A percentile compares a stretch with the other conserved stretches of the same genome.
Evolutionary conservation across 148 eudicot species (phyloP).

Genomic region (Spergularia marina): DNA sequence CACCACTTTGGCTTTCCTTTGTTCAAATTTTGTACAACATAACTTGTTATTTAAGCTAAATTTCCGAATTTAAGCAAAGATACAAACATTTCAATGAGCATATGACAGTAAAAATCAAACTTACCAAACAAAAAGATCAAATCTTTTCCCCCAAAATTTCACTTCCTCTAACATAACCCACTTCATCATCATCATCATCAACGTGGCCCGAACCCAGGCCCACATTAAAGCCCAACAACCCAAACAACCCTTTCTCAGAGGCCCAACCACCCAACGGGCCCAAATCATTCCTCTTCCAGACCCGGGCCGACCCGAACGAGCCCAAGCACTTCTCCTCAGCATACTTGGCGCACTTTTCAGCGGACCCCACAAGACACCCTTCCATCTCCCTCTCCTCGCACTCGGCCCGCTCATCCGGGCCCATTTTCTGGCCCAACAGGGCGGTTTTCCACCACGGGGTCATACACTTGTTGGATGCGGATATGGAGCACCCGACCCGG

Average conservation of each 20-base stretch:
- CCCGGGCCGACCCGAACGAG: slow-evolving; percentile 50
- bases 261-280: slow-evolving; percentile 44
- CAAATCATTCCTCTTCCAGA: slow-evolving; percentile 40
- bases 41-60: too few species aligned
- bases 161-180: slow-evolving; percentile 33
- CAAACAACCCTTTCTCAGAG: slow-evolving; percentile 14
- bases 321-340: slow-evolving; percentile 48
- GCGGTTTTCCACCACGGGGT: slow-evolving; percentile 68
- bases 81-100: too few species aligned
- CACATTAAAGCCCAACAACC: slow-evolving; percentile 22
- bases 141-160: slow-evolving; percentile 24
- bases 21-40: too few species aligned
- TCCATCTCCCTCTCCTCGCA: slow-evolving; percentile 72
- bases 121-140: too few species aligned
- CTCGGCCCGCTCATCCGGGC: slow-evolving; percentile 41
- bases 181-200: slow-evolving; percentile 6
- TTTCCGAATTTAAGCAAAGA: too few species aligned
- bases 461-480: slow-evolving; percentile 57
- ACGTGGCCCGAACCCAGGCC: slow-evolving; percentile 6
- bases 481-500: slow-evolving; percentile 66
- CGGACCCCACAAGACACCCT: slow-evolving; percentile 42
- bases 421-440: slow-evolving; percentile 28
- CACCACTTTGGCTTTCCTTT: too few species aligned
- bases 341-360: slow-evolving; percentile 40
- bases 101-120: too few species aligned